Percentiles rank a stretch among this genome's conserved stretches.
Conservation (phyloP, 2,329 filamentous ascomycete genomes). For the Gaeumannomyces sp. region DNA sequence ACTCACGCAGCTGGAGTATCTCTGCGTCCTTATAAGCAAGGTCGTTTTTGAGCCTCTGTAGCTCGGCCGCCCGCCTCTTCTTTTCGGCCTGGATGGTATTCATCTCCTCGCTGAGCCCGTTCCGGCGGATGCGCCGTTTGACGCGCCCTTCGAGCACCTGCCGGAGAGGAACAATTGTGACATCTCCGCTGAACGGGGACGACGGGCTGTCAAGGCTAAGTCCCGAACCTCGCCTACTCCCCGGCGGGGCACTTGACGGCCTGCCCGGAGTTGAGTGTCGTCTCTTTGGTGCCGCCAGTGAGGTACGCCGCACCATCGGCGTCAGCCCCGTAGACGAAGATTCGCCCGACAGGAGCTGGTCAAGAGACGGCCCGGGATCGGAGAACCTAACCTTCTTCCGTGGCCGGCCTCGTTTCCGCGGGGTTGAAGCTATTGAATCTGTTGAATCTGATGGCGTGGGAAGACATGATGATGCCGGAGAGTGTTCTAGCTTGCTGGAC, state of each 20-base stretch:
- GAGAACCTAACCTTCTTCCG: slow-evolving; percentile 54
- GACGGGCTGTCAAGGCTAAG: slow-evolving; percentile 15
- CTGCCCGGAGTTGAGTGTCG: slow-evolving; percentile 39
- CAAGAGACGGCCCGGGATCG: slow-evolving; percentile 41
- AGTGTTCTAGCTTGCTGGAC: slow-evolving; percentile 2
- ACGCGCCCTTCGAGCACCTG: slow-evolving; percentile 52
- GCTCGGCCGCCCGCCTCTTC: slow-evolving; percentile 30
- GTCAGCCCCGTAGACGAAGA: slow-evolving; percentile 47
- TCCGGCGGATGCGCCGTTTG: slow-evolving; percentile 50
- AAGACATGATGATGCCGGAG: slow-evolving; percentile 11
- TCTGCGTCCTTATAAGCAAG: slow-evolving; percentile 45
- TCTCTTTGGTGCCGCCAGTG: slow-evolving; percentile 33
- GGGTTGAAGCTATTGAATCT: slow-evolving; percentile 19
- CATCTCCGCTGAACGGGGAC: slow-evolving; percentile 27
- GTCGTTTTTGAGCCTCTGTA: slow-evolving; percentile 41
- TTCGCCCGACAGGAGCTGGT: slow-evolving; percentile 14
- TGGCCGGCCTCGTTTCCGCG: slow-evolving; percentile 21
- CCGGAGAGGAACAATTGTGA: slow-evolving; percentile 43
- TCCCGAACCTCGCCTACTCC: slow-evolving; percentile 6
- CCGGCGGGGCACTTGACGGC: background rate
- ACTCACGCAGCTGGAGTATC: slow-evolving; percentile 39
- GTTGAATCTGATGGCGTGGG: slow-evolving; percentile 3
- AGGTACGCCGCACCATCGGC: slow-evolving; percentile 49
- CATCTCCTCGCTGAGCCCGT: slow-evolving; percentile 52
- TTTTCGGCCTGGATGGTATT: slow-evolving; percentile 44